Base-by-base conservation (phyloP, 2,329 filamentous ascomycete species). In the Penicillium aurantiogriseum region DNA sequence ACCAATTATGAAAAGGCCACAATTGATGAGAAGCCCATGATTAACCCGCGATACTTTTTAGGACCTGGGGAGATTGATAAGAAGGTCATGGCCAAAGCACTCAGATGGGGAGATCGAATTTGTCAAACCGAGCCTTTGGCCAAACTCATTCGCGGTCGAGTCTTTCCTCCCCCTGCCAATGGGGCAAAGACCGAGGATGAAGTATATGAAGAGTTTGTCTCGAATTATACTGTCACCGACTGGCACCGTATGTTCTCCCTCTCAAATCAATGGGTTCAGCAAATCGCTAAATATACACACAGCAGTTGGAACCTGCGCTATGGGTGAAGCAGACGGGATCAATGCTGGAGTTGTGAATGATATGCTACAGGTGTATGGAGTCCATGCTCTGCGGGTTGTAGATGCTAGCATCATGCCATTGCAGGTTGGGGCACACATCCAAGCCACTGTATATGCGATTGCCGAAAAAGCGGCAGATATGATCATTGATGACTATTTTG, bases 31-130 rank as follows among this genome's bases (percentile, higher is more conserved):
- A 54, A 67, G 48, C 76, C 75, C 0, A 29, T 67, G 13, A 80
- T 81, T 35, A 70, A 81, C 33, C 78, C 79, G 0, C 63, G 65
- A 5, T 81, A 80, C 58, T 81, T 77, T 40, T 64, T 77, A 66
- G 78, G 78, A 15, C 71, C 75, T 0, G 80, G 80, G 0, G 60
- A 70, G 10, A 61, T 81, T 0, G 79, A 83, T 47, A 57, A 78
- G 6, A 71, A 79, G 1, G 68, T 74, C 21, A 78, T 83, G 69
- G 73, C 74, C 5, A 66, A 76, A 15, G 76, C 75, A 11, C 67
- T 75, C 1, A 69, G 70, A 0, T 77, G 83, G 31, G 71, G 71
- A 0, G 64, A 76, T 13, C 77, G 71, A 15, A 77, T 81, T 27
- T 69, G 71, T 9, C 53, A 61, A 13, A 76, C 77, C 0, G 57